phyloP scores from a whole-genome alignment of 2,329 filamentous ascomycete genomes.

The Cordyceps cateniannulata region DNA sequence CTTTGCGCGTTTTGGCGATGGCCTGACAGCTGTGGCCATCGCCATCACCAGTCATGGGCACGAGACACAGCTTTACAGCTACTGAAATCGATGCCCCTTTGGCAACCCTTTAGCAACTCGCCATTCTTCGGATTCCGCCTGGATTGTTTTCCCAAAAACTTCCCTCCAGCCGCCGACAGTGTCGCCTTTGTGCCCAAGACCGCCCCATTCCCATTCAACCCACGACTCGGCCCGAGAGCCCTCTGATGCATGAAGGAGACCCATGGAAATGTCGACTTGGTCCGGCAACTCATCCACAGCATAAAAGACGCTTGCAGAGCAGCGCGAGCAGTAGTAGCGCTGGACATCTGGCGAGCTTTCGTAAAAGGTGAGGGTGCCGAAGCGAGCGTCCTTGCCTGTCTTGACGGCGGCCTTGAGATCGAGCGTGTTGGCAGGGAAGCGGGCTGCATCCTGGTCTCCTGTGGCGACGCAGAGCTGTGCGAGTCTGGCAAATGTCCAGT shows the following conservation, averaged over 20 bases:
- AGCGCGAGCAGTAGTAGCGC: constrained; percentile 42
- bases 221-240: constrained; percentile 40
- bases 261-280: constrained; percentile 38
- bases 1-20: background rate
- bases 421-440: constrained; percentile 14
- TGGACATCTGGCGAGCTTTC: constrained; percentile 37
- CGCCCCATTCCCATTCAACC: constrained; percentile 35
- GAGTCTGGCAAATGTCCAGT: constrained; percentile 39
- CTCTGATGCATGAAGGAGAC: constrained; percentile 35
- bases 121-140: constrained; percentile 30
- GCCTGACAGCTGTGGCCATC: background rate
- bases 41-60: background rate
- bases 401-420: constrained; percentile 30
- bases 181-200: constrained; percentile 26
- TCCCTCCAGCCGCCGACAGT: constrained; percentile 36
- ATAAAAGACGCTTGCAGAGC: constrained; percentile 42
- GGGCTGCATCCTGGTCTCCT: background rate
- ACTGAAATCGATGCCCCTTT: background rate
- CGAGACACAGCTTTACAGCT: background rate
- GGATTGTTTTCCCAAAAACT: constrained; percentile 23
- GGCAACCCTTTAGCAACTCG: constrained; percentile 19
- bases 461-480: constrained; percentile 29
- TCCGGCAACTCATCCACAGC: constrained; percentile 30
- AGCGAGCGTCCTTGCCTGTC: constrained; percentile 24
- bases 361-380: constrained; percentile 38